phyloP scores from a whole-genome alignment of 2,329 filamentous ascomycete genomes.

The Aphanocladium album region DNA sequence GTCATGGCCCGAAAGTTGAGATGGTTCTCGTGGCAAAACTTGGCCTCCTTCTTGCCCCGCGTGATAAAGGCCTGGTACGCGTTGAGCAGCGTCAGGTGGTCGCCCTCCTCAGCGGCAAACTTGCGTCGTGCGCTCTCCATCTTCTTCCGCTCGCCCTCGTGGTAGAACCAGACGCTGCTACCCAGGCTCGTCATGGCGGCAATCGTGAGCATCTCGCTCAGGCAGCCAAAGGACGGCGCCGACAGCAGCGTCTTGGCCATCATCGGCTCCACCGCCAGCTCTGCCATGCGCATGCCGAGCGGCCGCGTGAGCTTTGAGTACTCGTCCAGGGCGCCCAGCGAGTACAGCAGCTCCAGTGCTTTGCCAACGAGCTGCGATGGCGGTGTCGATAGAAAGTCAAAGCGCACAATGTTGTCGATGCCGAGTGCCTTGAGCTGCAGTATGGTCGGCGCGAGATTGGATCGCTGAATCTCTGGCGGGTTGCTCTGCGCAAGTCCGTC shows the following conservation, averaged over 20 bases:
- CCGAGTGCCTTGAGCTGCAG: constrained; percentile 92
- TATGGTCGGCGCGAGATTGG: constrained; percentile 81
- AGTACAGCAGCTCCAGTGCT: constrained; percentile 82
- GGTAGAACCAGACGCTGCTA: constrained; percentile 75
- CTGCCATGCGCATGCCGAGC: constrained; percentile 85
- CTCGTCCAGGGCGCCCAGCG: constrained; percentile 78
- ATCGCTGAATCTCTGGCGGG: constrained; percentile 85
- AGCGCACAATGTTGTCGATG: constrained; percentile 88
- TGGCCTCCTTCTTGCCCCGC: constrained; percentile 73
- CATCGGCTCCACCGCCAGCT: constrained; percentile 91
- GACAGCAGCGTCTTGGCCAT: constrained; percentile 83
- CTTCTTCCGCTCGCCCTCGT: constrained; percentile 69
- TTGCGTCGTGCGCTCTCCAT: constrained; percentile 70
- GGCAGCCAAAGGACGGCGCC: constrained; percentile 68
- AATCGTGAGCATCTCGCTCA: constrained; percentile 83
- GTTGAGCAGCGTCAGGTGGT: constrained; percentile 88
- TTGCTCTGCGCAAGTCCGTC: constrained; percentile 63
- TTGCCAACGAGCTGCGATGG: constrained; percentile 80
- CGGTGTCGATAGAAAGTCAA: constrained; percentile 82
- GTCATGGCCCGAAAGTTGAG: constrained; percentile 83
- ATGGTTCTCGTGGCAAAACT: constrained; percentile 82
- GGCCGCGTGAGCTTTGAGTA: constrained; percentile 88
- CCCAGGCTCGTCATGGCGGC: constrained; percentile 90
- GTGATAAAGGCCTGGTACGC: constrained; percentile 87
- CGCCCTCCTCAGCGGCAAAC: constrained; percentile 89